Base-by-base conservation (phyloP, 805 yeast species). In the Wickerhamiella parazyma region DNA sequence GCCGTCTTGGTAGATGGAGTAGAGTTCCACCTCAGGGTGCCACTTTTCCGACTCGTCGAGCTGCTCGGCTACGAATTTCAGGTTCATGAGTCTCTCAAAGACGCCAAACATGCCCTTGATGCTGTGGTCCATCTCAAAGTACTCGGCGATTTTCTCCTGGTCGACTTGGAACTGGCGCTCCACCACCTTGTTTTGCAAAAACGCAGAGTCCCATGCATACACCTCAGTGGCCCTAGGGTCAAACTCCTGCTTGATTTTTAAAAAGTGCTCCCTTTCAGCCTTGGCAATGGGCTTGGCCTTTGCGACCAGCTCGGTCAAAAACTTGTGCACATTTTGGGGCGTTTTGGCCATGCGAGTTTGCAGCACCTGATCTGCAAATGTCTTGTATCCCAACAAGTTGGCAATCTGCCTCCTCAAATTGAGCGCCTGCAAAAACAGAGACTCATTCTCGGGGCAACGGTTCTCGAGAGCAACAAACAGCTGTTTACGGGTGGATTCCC, bases 341-440 rank as follows among this genome's bases (percentile, higher is more conserved):
- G 65, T 68, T 55, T 83, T 80, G 34, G 94, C 94, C 87, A 84
- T 79, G 58, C 85, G 72, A 43, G 76, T 79, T 49, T 83, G 89
- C 50, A 84, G 67, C 26, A 76, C 72, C 55, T 71, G 82, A 43
- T 77, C 80, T 1, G 91, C 76, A 59, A 72, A 84, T 45, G 73
- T 73, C 7, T 69, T 60, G 60, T 79, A 84, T 17, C 86, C 91
- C 54, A 83, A 65, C 6, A 72, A 46, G 36, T 69, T 55, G 1
- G 93, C 85, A 45, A 78, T 61, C 52, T 78, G 63, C 26, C 71
- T 72, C 55, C 95, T 72, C 42, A 77, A 53, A 50, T 68, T 63
- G 41, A 84, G 71, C 6, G 87, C 76, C 45, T 77, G 69, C 16
- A 64, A 58, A 41, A 84, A 67, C 33, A 83, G 59, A 0, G 66